A percentile compares a stretch with the other conserved stretches of the same genome.
Evolutionary conservation across 768 basidiomycete species (phyloP).

Genomic region (Russula brevipes): DNA sequence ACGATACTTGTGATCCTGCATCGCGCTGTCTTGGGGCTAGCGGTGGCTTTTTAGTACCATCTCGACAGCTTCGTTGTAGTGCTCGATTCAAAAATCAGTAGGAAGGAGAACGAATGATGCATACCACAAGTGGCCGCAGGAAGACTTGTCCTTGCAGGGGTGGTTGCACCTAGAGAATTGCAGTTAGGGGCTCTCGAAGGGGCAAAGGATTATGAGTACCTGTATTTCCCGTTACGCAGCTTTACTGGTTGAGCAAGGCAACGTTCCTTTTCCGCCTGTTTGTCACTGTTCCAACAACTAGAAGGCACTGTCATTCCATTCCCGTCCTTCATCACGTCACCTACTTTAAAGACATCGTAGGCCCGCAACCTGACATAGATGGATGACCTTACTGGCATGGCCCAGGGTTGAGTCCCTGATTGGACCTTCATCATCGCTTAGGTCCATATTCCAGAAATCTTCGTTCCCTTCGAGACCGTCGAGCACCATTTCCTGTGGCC

Average conservation of each 20-base stretch:
- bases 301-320: not conserved
- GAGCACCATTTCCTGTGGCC: constrained; percentile 57
- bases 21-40: constrained; percentile 33
- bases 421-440: constrained; percentile 32
- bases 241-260: constrained; percentile 31
- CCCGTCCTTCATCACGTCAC: not conserved
- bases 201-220: constrained; percentile 29
- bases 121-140: constrained; percentile 75
- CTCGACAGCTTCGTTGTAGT: constrained; percentile 54
- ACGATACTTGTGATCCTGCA: constrained; percentile 16
- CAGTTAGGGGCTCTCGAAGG: not conserved
- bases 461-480: constrained; percentile 62
- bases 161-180: constrained; percentile 63
- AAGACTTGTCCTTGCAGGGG: constrained; percentile 68
- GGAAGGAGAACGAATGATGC: constrained; percentile 1
- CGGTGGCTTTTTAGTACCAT: constrained; percentile 57
- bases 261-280: not conserved
- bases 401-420: constrained; percentile 34
- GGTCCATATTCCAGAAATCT: constrained; percentile 57
- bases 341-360: not conserved
- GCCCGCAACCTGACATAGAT: not conserved
- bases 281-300: not conserved
- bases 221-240: constrained; percentile 59
- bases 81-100: not conserved
- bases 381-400: constrained; percentile 25